Base-by-base conservation (phyloP, 768 basidiomycete species). In the Pleurotus platypus region DNA sequence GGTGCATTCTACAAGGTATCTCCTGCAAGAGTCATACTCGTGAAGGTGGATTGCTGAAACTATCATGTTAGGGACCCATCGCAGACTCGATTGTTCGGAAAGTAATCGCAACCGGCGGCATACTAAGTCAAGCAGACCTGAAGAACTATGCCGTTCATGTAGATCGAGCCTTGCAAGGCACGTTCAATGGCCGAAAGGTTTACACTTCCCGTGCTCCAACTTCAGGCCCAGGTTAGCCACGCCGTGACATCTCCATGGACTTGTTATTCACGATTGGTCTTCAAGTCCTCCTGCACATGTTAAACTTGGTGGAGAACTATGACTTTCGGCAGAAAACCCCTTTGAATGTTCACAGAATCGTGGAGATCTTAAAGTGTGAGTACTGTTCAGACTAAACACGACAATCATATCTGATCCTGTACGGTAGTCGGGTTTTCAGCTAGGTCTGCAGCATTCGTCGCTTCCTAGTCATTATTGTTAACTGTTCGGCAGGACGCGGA, bases 241-340 rank as follows among this genome's bases (percentile, higher is more conserved):
- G n/a, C n/a, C n/a, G n/a, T n/a, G n/a, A 45, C 9, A 15, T 18
- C 5, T 30, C 15, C 26, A 13, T 45, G n/a, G 5, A 46, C 48
- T 30, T 27, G 45, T 56, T 20, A 12, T 38, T 58, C 45, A 53
- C 45, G 55, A 38, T 20, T 42, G 46, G 35, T 47, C 18, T 46
- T 48, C 1, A 35, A 78, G 91, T 90, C n/a, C 73, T 98, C 42
- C 72, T 97, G 40, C 89, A 93, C 66, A 89, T 98, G 80, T 74
- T 98, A n/a, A 97, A 98, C 66, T 68, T 94, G 16, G 72, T 96
- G 46, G 94, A 97, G 66, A 77, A 80, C n/a, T 98, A 82, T 64
- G 70, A 81, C 35, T 61, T 78, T 15, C 72, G 47, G 13, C 18
- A 83, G 46, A 69, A 76, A 60, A 85, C 78, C n/a, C 76, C 78